Evolutionary conservation across 2,329 filamentous ascomycete genomes (phyloP).

Genomic region (Neopestalotiopsis clavispora): DNA sequence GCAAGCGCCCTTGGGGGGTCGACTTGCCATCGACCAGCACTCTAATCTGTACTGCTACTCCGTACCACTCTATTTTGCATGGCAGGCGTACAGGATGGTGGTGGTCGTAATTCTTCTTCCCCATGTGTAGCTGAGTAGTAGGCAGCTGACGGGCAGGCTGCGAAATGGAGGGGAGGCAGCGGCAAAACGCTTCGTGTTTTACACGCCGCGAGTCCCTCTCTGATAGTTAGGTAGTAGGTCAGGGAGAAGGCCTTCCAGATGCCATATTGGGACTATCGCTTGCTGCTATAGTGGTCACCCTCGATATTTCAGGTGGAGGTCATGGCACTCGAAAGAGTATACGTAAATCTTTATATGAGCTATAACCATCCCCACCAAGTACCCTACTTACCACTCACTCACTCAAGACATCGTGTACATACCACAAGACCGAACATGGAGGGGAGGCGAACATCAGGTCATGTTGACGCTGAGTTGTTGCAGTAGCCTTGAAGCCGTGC

Average conservation of each 20-base stretch:
- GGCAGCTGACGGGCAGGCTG: not conserved
- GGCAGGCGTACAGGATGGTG: not conserved
- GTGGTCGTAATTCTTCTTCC: not conserved
- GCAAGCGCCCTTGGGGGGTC: conserved; percentile 36
- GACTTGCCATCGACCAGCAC: conserved; percentile 27
- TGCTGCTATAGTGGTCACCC: not conserved
- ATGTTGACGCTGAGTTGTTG: conserved; percentile 2
- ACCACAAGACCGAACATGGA: not conserved
- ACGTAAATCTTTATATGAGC: no score
- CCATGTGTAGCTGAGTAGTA: conserved; percentile 24
- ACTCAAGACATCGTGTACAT: not conserved
- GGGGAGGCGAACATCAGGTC: conserved; percentile 3
- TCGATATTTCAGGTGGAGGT: not conserved
- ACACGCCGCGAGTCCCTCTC: conserved; percentile 3
- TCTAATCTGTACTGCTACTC: conserved; percentile 12
- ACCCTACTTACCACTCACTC: not conserved
- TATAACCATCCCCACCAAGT: no score
- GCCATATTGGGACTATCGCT: not conserved
- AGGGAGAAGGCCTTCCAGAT: not conserved
- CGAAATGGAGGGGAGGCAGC: conserved; percentile 25
- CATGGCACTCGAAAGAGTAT: no score
- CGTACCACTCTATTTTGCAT: conserved; percentile 21
- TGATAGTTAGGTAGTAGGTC: not conserved
- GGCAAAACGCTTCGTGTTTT: conserved; percentile 33
- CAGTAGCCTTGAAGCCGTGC: not conserved